Conservation (phyloP, 306 rosid species). For the Corylus heterophylla region DNA sequence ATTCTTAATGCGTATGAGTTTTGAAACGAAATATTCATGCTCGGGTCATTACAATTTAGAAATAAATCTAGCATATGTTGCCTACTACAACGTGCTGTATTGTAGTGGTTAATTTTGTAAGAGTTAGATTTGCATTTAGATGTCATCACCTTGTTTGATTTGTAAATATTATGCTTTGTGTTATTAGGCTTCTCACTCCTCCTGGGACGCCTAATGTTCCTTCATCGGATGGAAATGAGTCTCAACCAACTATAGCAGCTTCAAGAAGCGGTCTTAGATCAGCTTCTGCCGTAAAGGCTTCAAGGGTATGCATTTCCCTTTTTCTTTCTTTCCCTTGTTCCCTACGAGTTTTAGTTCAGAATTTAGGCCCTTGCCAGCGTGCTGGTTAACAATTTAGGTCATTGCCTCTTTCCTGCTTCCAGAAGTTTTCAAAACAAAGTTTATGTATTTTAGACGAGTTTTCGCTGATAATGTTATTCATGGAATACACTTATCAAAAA, state of each 20-base stretch:
- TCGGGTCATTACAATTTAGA: not conserved
- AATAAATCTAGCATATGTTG: not conserved
- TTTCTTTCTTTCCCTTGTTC: slow-evolving; percentile 21
- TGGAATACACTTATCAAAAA: too few species aligned
- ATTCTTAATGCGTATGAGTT: not conserved
- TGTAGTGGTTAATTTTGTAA: not conserved
- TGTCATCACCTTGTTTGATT: not conserved
- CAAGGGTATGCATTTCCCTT: slow-evolving; percentile 61
- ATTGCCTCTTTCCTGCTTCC: not conserved
- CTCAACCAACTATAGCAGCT: slow-evolving; percentile 48
- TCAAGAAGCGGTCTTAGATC: slow-evolving; percentile 66
- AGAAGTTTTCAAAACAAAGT: not conserved
- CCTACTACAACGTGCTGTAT: not conserved
- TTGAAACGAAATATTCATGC: not conserved
- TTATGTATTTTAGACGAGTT: not conserved
- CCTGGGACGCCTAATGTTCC: slow-evolving; percentile 89
- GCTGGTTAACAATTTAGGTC: too few species aligned
- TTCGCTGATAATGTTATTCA: not conserved
- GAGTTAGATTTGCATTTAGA: too few species aligned
- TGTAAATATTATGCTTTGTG: slow-evolving; percentile 23
- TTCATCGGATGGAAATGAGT: slow-evolving; percentile 62
- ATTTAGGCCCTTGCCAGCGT: not conserved
- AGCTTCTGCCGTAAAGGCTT: slow-evolving; percentile 67
- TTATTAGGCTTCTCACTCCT: slow-evolving; percentile 94
- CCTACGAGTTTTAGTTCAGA: not conserved